Conservation (phyloP, 2,329 filamentous ascomycete species). For the Clathrospora elynae region DNA sequence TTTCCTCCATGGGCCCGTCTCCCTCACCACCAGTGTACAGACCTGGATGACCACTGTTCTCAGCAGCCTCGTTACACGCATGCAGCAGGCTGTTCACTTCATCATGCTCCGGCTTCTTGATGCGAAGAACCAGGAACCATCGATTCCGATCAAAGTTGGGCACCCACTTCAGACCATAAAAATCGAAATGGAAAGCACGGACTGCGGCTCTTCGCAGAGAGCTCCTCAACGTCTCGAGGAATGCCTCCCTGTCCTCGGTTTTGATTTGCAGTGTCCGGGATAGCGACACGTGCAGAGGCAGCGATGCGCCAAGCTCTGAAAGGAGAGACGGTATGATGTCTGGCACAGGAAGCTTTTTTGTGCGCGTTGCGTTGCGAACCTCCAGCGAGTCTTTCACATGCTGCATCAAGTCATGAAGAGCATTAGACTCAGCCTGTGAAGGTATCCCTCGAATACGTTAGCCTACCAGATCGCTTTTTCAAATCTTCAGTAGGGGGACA, state of each 20-base stretch:
- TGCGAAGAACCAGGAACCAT: conserved; percentile 81
- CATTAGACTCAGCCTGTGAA: conserved; percentile 39
- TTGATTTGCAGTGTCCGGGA: conserved; percentile 78
- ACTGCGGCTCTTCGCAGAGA: conserved; percentile 50
- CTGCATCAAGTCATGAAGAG: conserved; percentile 38
- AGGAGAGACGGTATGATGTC: conserved; percentile 70
- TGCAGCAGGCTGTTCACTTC: conserved; percentile 61
- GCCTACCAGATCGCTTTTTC: conserved; percentile 23
- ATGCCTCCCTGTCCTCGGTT: conserved; percentile 72
- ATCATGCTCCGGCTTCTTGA: conserved; percentile 49
- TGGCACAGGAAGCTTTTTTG: conserved; percentile 34
- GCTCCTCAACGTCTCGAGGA: conserved; percentile 63
- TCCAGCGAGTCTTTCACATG: conserved; percentile 28
- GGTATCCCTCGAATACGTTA: conserved; percentile 48
- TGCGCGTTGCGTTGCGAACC: conserved; percentile 24
- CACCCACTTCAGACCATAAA: conserved; percentile 65
- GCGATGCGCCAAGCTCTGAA: conserved; percentile 75
- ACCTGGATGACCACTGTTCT: conserved; percentile 66
- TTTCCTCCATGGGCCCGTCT: conserved; percentile 37
- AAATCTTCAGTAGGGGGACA: conserved; percentile 5
- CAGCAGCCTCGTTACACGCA: conserved; percentile 68
- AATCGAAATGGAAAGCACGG: conserved; percentile 56
- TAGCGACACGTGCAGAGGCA: conserved; percentile 88
- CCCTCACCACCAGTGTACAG: conserved; percentile 63
- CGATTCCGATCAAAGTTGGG: conserved; percentile 70